Conservation (phyloP, 495 filamentous ascomycete genomes). For the Tuber magnatum region DNA sequence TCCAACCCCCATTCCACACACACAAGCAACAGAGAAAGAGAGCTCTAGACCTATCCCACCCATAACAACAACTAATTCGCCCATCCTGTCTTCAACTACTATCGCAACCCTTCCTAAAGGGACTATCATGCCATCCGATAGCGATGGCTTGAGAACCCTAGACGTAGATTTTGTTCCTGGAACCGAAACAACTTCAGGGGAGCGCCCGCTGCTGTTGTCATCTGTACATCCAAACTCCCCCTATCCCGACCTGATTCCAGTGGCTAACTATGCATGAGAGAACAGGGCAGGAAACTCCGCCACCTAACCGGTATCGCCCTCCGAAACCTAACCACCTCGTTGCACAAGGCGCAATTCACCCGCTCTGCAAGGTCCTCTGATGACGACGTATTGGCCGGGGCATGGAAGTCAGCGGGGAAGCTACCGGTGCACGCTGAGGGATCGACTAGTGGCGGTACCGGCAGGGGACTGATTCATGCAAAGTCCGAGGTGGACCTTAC, state of each 20-base stretch:
- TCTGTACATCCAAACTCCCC: slow-evolving; percentile 8
- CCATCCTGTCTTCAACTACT: neutral
- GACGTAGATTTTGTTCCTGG: slow-evolving; percentile 8
- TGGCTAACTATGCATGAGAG: slow-evolving; percentile 7
- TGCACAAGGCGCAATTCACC: slow-evolving; percentile 44
- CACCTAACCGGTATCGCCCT: slow-evolving; percentile 82
- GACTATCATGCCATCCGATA: slow-evolving; percentile 26
- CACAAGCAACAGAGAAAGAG: neutral
- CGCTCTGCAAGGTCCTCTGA: slow-evolving; percentile 69
- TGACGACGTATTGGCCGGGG: slow-evolving; percentile 66
- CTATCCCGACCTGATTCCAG: neutral
- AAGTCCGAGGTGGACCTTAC: slow-evolving; percentile 65
- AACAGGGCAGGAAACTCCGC: slow-evolving; percentile 76
- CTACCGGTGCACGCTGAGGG: slow-evolving; percentile 44
- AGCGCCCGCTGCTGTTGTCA: slow-evolving; percentile 22
- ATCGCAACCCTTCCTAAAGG: neutral
- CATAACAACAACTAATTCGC: neutral
- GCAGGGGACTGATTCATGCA: slow-evolving; percentile 47
- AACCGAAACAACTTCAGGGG: slow-evolving; percentile 6
- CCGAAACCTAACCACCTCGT: slow-evolving; percentile 65
- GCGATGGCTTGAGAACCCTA: slow-evolving; percentile 13
- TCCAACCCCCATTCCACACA: slow-evolving; percentile 1
- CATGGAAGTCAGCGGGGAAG: slow-evolving; percentile 58
- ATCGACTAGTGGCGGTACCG: neutral
- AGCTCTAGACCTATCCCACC: neutral